These are phyloP conservation scores for Gomphus bonarii DNA, from an alignment of 1,284 basidiomycete genomes.

Conservation along the genomic window DNA sequence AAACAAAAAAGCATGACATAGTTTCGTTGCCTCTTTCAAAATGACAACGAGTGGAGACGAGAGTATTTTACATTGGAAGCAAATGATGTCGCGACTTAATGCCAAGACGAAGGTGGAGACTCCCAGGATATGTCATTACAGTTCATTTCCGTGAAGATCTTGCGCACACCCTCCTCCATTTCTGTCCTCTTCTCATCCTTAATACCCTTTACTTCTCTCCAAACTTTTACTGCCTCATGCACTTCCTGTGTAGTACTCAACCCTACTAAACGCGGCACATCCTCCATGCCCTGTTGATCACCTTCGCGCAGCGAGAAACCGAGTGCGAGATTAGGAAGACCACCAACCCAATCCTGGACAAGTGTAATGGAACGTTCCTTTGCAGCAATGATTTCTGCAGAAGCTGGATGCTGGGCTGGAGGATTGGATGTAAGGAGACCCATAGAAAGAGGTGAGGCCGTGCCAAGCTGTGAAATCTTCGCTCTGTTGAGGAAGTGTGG, in stretches of 20 bases:
- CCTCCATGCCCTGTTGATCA: conserved; percentile 21
- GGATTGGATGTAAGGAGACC: conserved; percentile 67
- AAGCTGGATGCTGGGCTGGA: conserved; percentile 84
- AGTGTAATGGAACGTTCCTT: conserved; percentile 24
- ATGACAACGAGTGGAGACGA: too few species aligned
- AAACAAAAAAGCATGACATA: too few species aligned
- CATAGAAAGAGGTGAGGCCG: conserved; percentile 91
- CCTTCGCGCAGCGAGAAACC: conserved; percentile 56
- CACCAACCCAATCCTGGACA: conserved; percentile 28
- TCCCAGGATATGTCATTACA: conserved; percentile 59
- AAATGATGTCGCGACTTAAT: too few species aligned
- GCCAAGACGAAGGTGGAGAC: conserved; percentile 28
- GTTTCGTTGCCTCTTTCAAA: too few species aligned
- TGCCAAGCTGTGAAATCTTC: conserved; percentile 58
- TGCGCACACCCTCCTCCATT: conserved; percentile 37
- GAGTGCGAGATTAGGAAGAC: conserved; percentile 60
- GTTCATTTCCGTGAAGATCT: conserved; percentile 39
- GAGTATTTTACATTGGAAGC: too few species aligned
- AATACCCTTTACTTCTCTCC: conserved; percentile 44
- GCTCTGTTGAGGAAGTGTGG: conserved; percentile 55
- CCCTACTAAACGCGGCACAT: conserved; percentile 66
- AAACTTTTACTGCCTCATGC: conserved; percentile 60
- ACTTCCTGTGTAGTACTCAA: conserved; percentile 64
- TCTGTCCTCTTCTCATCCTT: conserved; percentile 30
- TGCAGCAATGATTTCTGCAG: conserved; percentile 37